These are phyloP conservation scores for Apiotrichum sp. DNA, from an alignment of 1,284 basidiomycete genomes.

Conservation along the genomic window DNA sequence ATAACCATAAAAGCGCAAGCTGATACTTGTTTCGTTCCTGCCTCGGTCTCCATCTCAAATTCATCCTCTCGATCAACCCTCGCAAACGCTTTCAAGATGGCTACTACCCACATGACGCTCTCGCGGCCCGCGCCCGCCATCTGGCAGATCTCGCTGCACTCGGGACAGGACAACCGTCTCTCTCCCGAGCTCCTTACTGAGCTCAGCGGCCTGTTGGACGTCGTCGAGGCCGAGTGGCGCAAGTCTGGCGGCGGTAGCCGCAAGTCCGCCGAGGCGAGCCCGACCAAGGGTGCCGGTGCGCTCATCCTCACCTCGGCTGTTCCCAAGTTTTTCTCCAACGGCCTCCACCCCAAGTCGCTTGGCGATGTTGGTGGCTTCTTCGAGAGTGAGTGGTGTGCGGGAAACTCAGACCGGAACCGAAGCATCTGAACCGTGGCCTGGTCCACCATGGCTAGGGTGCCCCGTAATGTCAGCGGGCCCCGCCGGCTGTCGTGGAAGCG, in stretches of 20 bases:
- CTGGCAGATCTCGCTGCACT: slow-evolving; percentile 37
- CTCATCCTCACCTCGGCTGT: slow-evolving; percentile 67
- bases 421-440: too few relatives aligned
- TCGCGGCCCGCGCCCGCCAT: slow-evolving; percentile 26
- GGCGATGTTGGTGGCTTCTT: slow-evolving; percentile 66
- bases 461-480: neutral
- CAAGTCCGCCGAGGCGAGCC: slow-evolving; percentile 47
- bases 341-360: slow-evolving; percentile 65
- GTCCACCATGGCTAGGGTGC: too few relatives aligned
- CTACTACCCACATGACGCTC: slow-evolving; percentile 18
- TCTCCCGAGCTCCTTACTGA: slow-evolving; percentile 35
- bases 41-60: neutral
- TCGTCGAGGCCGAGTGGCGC: slow-evolving; percentile 73
- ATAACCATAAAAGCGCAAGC: too few relatives aligned
- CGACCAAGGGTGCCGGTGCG: slow-evolving; percentile 52
- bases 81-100: neutral
- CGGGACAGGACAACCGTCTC: slow-evolving; percentile 44
- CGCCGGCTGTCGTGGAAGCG: neutral
- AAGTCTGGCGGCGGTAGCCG: slow-evolving; percentile 47
- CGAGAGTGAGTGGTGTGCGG: slow-evolving; percentile 52
- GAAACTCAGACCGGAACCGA: neutral
- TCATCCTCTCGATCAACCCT: neutral
- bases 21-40: too few relatives aligned
- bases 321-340: slow-evolving; percentile 86
- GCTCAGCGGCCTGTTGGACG: slow-evolving; percentile 56